These are phyloP conservation scores for Metarhizium robertsii DNA, from an alignment of 2,329 filamentous ascomycete species.

Conservation along the genomic window DNA sequence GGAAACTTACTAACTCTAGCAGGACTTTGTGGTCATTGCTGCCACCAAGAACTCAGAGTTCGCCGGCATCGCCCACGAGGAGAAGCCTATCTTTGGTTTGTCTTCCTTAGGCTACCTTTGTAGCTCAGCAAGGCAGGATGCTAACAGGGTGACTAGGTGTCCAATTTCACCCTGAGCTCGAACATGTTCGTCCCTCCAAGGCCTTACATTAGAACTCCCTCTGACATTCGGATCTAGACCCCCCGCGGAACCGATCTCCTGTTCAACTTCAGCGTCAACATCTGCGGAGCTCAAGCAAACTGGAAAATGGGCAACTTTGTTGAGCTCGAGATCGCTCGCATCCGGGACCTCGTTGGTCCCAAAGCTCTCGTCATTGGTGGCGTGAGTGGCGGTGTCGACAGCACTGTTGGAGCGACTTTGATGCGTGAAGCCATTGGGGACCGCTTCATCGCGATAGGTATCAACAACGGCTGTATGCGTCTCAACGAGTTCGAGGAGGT, in stretches of 20 bases:
- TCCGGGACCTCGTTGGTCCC: slow-evolving; percentile 71
- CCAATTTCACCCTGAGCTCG: slow-evolving; percentile 83
- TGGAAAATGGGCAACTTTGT: slow-evolving; percentile 87
- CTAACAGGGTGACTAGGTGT: slow-evolving; percentile 36
- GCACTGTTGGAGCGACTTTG: slow-evolving; percentile 75
- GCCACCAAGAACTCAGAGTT: slow-evolving; percentile 67
- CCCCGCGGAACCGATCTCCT: slow-evolving; percentile 61
- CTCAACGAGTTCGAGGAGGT: slow-evolving; percentile 78
- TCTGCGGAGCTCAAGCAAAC: slow-evolving; percentile 66
- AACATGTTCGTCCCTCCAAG: slow-evolving; percentile 7
- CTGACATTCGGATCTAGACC: slow-evolving; percentile 3
- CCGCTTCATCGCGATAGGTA: slow-evolving; percentile 58
- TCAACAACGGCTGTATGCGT: slow-evolving; percentile 74
- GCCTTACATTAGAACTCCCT: too few species aligned
- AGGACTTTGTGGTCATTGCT: slow-evolving; percentile 62
- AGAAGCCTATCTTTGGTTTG: slow-evolving; percentile 50
- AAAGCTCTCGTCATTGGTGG: slow-evolving; percentile 56
- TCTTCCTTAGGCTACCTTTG: neutral
- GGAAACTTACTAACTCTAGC: too few species aligned
- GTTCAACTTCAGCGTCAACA: slow-evolving; percentile 73
- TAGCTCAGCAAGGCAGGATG: slow-evolving; percentile 2
- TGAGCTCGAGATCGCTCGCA: slow-evolving; percentile 69
- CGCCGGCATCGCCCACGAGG: slow-evolving; percentile 67
- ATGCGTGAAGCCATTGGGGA: slow-evolving; percentile 72
- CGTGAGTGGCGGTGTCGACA: slow-evolving; percentile 72